phyloP scores from a whole-genome alignment of 768 basidiomycete genomes.

The Scleroderma citrinum region DNA sequence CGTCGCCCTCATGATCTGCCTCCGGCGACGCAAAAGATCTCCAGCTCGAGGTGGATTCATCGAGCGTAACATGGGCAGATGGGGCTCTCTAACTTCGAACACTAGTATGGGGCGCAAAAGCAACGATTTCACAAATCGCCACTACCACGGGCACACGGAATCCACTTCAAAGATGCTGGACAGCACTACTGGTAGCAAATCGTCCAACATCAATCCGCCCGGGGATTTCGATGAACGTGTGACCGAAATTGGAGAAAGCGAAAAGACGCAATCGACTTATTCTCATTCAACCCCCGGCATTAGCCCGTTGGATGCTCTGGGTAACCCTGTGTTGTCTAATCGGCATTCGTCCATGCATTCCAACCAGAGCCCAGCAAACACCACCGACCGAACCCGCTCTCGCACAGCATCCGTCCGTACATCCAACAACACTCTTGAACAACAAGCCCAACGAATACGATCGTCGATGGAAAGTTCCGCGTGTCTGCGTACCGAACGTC shows the following conservation, averaged over 20 bases:
- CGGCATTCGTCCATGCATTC: constrained; percentile 18
- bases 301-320: constrained; percentile 15
- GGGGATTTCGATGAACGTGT: constrained; percentile 20
- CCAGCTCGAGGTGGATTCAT: constrained; percentile 27
- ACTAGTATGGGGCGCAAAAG: constrained; percentile 8
- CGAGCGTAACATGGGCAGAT: constrained; percentile 16
- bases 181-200: constrained; percentile 8
- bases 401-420: constrained; percentile 7
- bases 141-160: constrained; percentile 18
- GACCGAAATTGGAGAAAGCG: constrained; percentile 9
- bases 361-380: constrained; percentile 4
- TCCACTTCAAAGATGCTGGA: constrained; percentile 16
- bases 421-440: constrained; percentile 19
- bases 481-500: constrained; percentile 21
- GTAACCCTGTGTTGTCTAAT: constrained; percentile 13
- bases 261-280: constrained; percentile 16
- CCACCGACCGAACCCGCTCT: constrained; percentile 4
- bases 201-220: constrained; percentile 12
- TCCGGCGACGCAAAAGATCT: constrained; percentile 14
- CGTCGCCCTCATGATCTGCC: constrained; percentile 29
- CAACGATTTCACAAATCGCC: not conserved
- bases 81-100: constrained; percentile 25
- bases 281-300: constrained; percentile 9
- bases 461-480: constrained; percentile 26
- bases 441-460: constrained; percentile 27